A percentile compares a stretch with the other conserved stretches of the same genome.
phyloP scores from a whole-genome alignment of 805 yeast species.

The Suhomyces tanzawaensis region DNA sequence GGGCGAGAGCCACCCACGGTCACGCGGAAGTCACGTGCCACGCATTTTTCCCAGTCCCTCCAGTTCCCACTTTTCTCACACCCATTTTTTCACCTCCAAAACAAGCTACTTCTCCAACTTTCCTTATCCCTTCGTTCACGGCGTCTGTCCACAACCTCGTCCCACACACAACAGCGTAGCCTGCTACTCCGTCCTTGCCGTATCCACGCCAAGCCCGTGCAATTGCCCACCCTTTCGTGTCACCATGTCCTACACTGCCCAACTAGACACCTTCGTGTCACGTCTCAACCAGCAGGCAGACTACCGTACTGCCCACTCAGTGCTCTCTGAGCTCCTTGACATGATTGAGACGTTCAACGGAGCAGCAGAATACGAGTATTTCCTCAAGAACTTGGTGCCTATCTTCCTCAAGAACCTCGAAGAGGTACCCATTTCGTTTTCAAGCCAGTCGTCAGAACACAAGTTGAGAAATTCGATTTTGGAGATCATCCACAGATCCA shows the following conservation, averaged over 20 bases:
- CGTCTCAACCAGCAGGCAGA: constrained; percentile 59
- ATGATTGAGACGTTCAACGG: constrained; percentile 81
- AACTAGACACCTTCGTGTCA: constrained; percentile 65
- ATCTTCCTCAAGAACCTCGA: constrained; percentile 61
- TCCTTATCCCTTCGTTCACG: neutral
- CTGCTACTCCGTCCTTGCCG: too few relatives aligned
- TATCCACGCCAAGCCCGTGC: too few relatives aligned
- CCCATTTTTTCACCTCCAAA: neutral
- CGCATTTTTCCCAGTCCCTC: constrained; percentile 10
- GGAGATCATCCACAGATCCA: constrained; percentile 77
- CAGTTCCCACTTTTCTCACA: constrained; percentile 22
- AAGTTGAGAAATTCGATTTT: constrained; percentile 73
- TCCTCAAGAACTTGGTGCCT: constrained; percentile 68
- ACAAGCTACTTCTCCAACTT: neutral
- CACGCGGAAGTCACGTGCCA: constrained; percentile 30
- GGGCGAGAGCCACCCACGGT: too few relatives aligned
- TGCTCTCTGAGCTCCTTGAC: constrained; percentile 80
- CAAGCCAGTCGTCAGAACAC: constrained; percentile 64
- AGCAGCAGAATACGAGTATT: constrained; percentile 76
- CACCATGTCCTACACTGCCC: constrained; percentile 47
- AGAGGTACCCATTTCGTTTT: constrained; percentile 70
- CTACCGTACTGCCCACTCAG: constrained; percentile 59
- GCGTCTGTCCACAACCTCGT: too few relatives aligned
- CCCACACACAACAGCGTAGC: too few relatives aligned
- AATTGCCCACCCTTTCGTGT: neutral